Percentiles rank a stretch among this genome's conserved stretches.
phyloP scores from a whole-genome alignment of 345 rosid genomes.

The Hevea brasiliensis region DNA sequence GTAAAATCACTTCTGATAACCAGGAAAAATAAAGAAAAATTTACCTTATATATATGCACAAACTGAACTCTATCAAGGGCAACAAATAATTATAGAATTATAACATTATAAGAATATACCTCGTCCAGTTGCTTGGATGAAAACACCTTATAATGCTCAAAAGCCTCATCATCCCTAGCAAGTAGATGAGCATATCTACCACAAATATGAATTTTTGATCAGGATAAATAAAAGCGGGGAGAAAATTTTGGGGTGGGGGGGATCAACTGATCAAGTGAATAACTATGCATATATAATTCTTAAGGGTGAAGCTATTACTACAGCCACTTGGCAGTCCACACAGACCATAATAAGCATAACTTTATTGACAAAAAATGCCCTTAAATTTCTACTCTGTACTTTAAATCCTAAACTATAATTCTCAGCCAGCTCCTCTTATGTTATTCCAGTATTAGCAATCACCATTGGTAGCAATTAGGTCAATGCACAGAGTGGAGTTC shows the following conservation, averaged over 20 bases:
- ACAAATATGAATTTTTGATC: slow-evolving; percentile 7
- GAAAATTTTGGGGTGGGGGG: too few relatives aligned
- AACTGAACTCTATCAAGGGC: neutral
- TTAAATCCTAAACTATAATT: too few relatives aligned
- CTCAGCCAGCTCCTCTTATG: too few relatives aligned
- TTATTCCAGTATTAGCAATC: too few relatives aligned
- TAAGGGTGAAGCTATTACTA: too few relatives aligned
- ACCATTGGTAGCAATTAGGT: too few relatives aligned
- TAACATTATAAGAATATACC: slow-evolving; percentile 45
- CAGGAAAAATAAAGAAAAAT: neutral
- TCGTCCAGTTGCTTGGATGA: slow-evolving; percentile 84
- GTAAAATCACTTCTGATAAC: neutral
- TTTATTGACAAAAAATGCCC: too few relatives aligned
- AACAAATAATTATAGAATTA: neutral
- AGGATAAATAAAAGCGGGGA: neutral
- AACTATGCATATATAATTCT: too few relatives aligned
- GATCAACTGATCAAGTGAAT: neutral
- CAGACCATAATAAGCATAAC: too few relatives aligned
- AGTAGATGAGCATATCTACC: slow-evolving; percentile 89
- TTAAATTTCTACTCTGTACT: too few relatives aligned
- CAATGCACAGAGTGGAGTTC: too few relatives aligned
- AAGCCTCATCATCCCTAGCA: slow-evolving; percentile 84
- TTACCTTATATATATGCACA: neutral
- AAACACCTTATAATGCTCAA: slow-evolving; percentile 70
- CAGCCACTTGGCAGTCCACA: too few relatives aligned